Conservation (phyloP, 371 early-diverging fungal species). For the Syncephalastrum sp. region DNA sequence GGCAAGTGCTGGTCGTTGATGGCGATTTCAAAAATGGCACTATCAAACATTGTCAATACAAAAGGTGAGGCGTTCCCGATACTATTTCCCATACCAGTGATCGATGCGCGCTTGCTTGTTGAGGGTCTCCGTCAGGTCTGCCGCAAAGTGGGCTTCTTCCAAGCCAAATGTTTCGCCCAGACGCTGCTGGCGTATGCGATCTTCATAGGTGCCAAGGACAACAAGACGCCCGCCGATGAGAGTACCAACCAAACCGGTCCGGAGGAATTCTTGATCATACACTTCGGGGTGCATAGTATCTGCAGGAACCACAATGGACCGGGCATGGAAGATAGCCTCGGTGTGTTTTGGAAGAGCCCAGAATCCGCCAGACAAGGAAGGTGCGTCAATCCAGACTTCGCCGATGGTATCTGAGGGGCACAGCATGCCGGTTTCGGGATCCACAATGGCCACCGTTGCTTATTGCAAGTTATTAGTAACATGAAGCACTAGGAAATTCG, state of each 20-base stretch:
- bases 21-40: conserved; percentile 61
- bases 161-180: conserved; percentile 42
- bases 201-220: conserved; percentile 75
- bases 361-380: conserved; percentile 75
- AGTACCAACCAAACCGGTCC: conserved; percentile 81
- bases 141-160: conserved; percentile 52
- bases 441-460: conserved; percentile 77
- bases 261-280: conserved; percentile 59
- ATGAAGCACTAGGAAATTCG: background rate
- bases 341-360: conserved; percentile 78
- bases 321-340: conserved; percentile 72
- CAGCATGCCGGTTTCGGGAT: conserved; percentile 74
- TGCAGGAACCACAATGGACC: conserved; percentile 51
- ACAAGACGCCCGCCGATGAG: conserved; percentile 71
- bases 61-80: background rate
- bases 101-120: conserved; percentile 52
- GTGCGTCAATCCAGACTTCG: conserved; percentile 84
- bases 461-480: conserved; percentile 4
- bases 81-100: conserved; percentile 47
- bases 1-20: conserved; percentile 72
- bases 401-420: conserved; percentile 78
- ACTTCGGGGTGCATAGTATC: conserved; percentile 51
- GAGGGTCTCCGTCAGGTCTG: conserved; percentile 55
- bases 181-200: conserved; percentile 65
- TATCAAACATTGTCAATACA: conserved; percentile 3